A percentile compares a stretch with the other conserved stretches of the same genome.
These are phyloP conservation scores for Hypsizygus marmoreus DNA, from an alignment of 768 basidiomycete genomes.

Conservation along the genomic window DNA sequence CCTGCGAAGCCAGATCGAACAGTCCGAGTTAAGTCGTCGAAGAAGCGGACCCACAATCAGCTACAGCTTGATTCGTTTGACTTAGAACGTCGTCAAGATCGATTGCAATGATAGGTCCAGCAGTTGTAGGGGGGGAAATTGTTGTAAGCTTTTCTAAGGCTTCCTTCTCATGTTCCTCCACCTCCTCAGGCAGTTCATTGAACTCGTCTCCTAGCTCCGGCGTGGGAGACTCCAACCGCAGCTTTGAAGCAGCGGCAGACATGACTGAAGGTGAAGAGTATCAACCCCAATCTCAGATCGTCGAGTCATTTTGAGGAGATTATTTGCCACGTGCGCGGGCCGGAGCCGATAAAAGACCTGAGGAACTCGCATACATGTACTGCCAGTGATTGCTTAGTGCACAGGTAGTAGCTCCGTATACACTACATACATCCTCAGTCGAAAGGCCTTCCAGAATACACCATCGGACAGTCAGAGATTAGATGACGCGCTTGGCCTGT, in stretches of 20 bases:
- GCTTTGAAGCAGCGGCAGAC: constrained; percentile 31
- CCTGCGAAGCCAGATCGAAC: constrained; percentile 36
- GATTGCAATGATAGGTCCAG: constrained; percentile 53
- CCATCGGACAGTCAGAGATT: too few species aligned
- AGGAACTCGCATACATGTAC: too few species aligned
- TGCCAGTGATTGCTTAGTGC: too few species aligned
- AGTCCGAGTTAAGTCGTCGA: not conserved
- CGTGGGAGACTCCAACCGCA: constrained; percentile 16
- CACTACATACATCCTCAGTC: too few species aligned
- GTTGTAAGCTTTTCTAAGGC: constrained; percentile 26
- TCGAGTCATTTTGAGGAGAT: not conserved
- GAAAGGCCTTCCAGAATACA: too few species aligned
- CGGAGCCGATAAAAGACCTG: too few species aligned
- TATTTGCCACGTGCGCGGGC: too few species aligned
- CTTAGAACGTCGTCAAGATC: constrained; percentile 72
- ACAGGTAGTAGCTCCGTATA: too few species aligned
- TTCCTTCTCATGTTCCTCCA: constrained; percentile 21
- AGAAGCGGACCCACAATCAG: constrained; percentile 47
- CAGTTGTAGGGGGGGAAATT: constrained; percentile 22
- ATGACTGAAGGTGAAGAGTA: constrained; percentile 14
- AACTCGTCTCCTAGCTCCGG: constrained; percentile 5
- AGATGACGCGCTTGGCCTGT: too few species aligned
- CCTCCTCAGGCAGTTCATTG: constrained; percentile 6
- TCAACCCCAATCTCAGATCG: not conserved
- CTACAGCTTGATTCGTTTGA: constrained; percentile 59